Conservation (phyloP, 257 asterid species). For the Sherardia arvensis region DNA sequence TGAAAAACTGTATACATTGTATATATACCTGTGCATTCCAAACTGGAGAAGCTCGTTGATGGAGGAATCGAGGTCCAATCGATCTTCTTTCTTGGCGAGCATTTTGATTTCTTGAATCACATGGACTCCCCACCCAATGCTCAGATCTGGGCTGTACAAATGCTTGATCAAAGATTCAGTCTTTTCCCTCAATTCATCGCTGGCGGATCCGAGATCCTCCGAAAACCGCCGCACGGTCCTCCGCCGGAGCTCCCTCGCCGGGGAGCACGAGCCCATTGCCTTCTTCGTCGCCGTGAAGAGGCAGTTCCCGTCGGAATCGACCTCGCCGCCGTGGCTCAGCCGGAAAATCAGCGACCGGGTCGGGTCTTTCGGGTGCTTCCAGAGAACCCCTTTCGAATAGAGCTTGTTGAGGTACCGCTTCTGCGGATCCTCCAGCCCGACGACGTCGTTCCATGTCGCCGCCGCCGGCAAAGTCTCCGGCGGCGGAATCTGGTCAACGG, state of each 20-base stretch:
- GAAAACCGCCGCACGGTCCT: slow-evolving; percentile 61
- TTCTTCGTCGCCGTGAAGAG: slow-evolving; percentile 72
- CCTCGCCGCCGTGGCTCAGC: slow-evolving; percentile 83
- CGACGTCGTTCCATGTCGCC: slow-evolving; percentile 55
- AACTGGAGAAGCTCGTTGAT: slow-evolving; percentile 63
- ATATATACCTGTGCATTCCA: slow-evolving; percentile 71
- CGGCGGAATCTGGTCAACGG: slow-evolving; percentile 29
- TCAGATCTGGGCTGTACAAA: slow-evolving; percentile 93
- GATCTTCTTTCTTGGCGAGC: slow-evolving; percentile 62
- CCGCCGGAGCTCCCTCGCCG: slow-evolving; percentile 61
- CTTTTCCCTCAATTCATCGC: slow-evolving; percentile 34
- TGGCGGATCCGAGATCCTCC: slow-evolving; percentile 68
- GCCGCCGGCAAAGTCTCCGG: neutral
- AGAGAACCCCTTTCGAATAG: slow-evolving; percentile 63
- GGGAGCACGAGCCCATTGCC: slow-evolving; percentile 33
- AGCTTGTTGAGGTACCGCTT: slow-evolving; percentile 49
- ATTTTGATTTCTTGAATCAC: slow-evolving; percentile 89
- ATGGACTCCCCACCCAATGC: slow-evolving; percentile 85
- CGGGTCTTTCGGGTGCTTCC: slow-evolving; percentile 75
- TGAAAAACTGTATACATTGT: neutral
- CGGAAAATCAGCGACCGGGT: slow-evolving; percentile 41
- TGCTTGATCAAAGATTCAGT: slow-evolving; percentile 61
- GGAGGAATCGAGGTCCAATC: slow-evolving; percentile 57
- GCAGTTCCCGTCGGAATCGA: slow-evolving; percentile 82
- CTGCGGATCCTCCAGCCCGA: slow-evolving; percentile 79